phyloP scores from a whole-genome alignment of 768 basidiomycete genomes.

The Terana coerulea region DNA sequence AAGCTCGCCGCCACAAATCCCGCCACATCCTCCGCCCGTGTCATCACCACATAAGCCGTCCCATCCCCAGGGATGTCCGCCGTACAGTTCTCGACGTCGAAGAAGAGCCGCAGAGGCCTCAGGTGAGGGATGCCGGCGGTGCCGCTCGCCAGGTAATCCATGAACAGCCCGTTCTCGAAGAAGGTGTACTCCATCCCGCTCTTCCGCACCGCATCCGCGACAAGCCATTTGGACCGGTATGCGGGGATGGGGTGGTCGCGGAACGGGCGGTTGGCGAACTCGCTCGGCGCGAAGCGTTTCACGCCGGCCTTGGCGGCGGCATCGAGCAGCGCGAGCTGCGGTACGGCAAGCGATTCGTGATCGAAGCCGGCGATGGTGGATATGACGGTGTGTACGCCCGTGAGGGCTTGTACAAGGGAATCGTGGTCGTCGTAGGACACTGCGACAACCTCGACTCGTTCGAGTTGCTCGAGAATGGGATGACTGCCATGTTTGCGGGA shows the following conservation, averaged over 20 bases:
- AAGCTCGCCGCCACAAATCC: slow-evolving; percentile 7
- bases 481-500: background rate
- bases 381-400: slow-evolving; percentile 12
- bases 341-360: background rate
- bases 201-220: background rate
- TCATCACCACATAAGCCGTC: background rate
- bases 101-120: background rate
- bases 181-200: slow-evolving; percentile 10
- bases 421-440: slow-evolving; percentile 3
- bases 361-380: slow-evolving; percentile 6
- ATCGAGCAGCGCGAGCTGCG: slow-evolving; percentile 11
- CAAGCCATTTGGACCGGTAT: background rate
- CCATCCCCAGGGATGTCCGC: slow-evolving; percentile 1
- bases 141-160: slow-evolving; percentile 8
- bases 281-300: slow-evolving; percentile 12
- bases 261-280: background rate
- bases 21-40: slow-evolving; percentile 5
- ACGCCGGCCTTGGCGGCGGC: slow-evolving; percentile 5
- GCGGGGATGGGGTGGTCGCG: background rate
- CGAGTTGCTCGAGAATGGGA: slow-evolving; percentile 4
- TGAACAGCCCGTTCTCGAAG: slow-evolving; percentile 7
- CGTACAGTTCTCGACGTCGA: slow-evolving; percentile 3
- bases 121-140: background rate
- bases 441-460: background rate
- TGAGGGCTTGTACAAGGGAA: slow-evolving; percentile 3